Base-by-base conservation (phyloP, 306 rosid genomes). In the Gynostemma pentaphyllum region DNA sequence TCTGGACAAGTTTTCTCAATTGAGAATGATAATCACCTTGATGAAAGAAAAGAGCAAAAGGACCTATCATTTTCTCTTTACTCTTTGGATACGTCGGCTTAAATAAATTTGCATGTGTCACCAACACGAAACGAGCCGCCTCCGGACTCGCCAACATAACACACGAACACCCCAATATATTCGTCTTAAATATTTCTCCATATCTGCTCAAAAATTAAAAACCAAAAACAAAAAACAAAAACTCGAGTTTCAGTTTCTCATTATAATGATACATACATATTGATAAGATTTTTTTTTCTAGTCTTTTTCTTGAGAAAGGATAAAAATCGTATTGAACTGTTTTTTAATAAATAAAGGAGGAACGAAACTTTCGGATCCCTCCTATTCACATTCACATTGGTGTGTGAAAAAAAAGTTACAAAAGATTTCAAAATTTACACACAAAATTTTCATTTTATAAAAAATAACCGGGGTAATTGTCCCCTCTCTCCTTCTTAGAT, bases 51-150 rank as follows among this genome's bases (percentile, higher is more conserved):
- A 91, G 78, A 68, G 97, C 97, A 8, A 84, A 74, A 68, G 95
- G 86, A n/a, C 97, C 97, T 53, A 90, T 87, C 24, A 90, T 39
- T 37, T 67, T 80, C 84, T 91, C 97, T 66, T 91, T 91, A 78
- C 96, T 83, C 63, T 83, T 90, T 2, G 97, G 96, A 78, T 87
- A 87, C 39, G 94, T 87, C 2, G 97, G 97, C 56, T 82, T 85
- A 79, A 91, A 91, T 63, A 87, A 70, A 41, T 87, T 83, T 66
- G 95, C 80, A 57, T 87, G 89, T 19, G 89, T 85, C 59, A 82
- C 91, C 71, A 91, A 30, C 79, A 91, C 96, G 70, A 87, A 85
- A 64, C 85, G 71, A 2, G 96, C 82, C 7, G 91, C 97, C 70
- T 86, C 89, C 2, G 97, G 91, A 37, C 92, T 87, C 0, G 86